A percentile compares a stretch with the other conserved stretches of the same genome.
Conservation (phyloP, 2,329 filamentous ascomycete species). For the Trichoderma atroviride region DNA sequence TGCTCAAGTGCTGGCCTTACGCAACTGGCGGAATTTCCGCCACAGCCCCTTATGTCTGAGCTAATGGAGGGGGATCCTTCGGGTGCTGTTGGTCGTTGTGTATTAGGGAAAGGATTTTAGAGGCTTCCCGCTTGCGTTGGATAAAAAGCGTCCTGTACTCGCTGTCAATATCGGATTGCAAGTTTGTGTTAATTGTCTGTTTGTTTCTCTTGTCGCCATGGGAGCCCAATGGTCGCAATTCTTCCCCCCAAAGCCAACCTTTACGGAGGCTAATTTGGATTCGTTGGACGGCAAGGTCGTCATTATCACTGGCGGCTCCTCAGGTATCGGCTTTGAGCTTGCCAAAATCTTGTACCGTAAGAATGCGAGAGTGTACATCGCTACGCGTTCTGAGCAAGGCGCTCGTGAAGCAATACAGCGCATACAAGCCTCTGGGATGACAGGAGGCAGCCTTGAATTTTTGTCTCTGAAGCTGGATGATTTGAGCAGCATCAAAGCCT, state of each 20-base stretch:
- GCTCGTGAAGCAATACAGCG: slow-evolving; percentile 45
- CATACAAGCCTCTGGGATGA: slow-evolving; percentile 42
- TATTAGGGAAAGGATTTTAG: neutral
- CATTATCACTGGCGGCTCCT: slow-evolving; percentile 43
- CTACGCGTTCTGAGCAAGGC: slow-evolving; percentile 47
- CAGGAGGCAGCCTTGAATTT: slow-evolving; percentile 44
- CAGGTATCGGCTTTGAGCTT: slow-evolving; percentile 53
- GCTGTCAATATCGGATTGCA: neutral
- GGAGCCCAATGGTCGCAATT: slow-evolving; percentile 26
- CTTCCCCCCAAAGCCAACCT: slow-evolving; percentile 25
- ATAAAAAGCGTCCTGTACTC: neutral
- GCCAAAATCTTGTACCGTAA: slow-evolving; percentile 53
- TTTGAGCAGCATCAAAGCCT: slow-evolving; percentile 36
- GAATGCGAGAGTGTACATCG: slow-evolving; percentile 56
- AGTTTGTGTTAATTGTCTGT: too few species aligned
- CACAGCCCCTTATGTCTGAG: neutral
- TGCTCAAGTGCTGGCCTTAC: neutral
- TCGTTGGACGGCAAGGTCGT: slow-evolving; percentile 32
- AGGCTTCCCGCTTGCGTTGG: neutral
- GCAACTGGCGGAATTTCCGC: neutral
- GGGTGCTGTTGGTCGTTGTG: slow-evolving; percentile 4
- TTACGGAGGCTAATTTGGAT: slow-evolving; percentile 11
- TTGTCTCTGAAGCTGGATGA: slow-evolving; percentile 46
- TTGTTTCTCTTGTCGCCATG: neutral
- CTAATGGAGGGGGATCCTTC: neutral